Base-by-base conservation (phyloP, 1,284 basidiomycete genomes). In the Megacollybia platyphylla region DNA sequence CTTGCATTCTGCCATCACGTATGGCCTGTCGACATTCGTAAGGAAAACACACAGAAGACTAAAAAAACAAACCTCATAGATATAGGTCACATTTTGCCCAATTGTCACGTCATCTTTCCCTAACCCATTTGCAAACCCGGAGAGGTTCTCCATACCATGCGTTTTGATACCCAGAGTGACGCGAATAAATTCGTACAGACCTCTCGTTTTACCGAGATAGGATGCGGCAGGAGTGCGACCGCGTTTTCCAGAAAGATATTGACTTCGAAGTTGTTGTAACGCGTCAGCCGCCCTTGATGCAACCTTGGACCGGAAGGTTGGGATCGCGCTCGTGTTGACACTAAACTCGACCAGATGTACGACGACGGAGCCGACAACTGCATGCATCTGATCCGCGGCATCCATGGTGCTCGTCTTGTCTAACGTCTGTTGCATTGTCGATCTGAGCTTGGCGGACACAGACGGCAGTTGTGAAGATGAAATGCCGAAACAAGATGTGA, bases 341-440 rank as follows among this genome's bases (percentile, higher is more conserved):
- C 76, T 69, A 51, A 63, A 67, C 52, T 85, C 79, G 48, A 83
- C 59, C 36, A 85, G 66, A 2, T 73, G 60, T 2, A 70, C 65
- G 27, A 75, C 73, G 10, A 68, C 68, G 2, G 82, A 73, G 8
- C 68, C 68, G 0, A 80, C 80, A 39, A 81, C 71, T 47, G 71
- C 73, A 44, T 65, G 61, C 73, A 88, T 82, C 37, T 82, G 73
- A n/a, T 71, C 70, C 1, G 55, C 56, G 2, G 71, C 72, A 53
- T 87, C 83, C 72, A 87, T 79, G 26, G 70, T 79, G 49, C 76
- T 75, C 32, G 81, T 79, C 5, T 62, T 58, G 43, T 87, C 79
- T 46, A 88, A 66, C 2, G 73, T 57, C 5, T 72, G 67, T 3
- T 61, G 57, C 48, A 83, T 66, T 9, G 59, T 57, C 10, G 54